A percentile compares a stretch with the other conserved stretches of the same genome.
Evolutionary conservation across 176 grass and related monocot species (phyloP).

Genomic region (Eleusine coracana): DNA sequence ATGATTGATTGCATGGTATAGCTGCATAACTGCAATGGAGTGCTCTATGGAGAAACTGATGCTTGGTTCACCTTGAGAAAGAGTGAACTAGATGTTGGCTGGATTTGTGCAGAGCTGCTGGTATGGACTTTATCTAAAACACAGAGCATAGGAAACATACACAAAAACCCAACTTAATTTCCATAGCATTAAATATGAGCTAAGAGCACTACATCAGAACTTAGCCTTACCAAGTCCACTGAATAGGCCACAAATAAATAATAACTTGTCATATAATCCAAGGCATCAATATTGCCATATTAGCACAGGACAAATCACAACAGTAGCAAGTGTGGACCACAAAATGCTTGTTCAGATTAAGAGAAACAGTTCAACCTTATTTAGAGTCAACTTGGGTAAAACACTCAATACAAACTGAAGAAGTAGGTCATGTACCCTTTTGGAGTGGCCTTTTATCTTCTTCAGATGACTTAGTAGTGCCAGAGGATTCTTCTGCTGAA

Average conservation of each 20-base stretch:
- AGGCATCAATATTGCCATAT: slow-evolving; percentile 5
- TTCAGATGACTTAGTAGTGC: slow-evolving; percentile 37
- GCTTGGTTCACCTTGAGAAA: slow-evolving; percentile 25
- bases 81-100: slow-evolving; percentile 13
- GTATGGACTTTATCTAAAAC: slow-evolving; percentile 4
- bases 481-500: slow-evolving; percentile 42
- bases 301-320: slow-evolving; percentile 10
- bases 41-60: slow-evolving; percentile 15
- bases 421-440: slow-evolving; percentile 53
- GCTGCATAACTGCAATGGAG: not conserved
- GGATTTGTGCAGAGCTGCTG: not conserved
- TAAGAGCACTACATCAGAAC: slow-evolving; percentile 9
- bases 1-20: slow-evolving; percentile 14
- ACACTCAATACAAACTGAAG: slow-evolving; percentile 3
- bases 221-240: slow-evolving; percentile 23
- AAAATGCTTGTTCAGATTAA: not conserved
- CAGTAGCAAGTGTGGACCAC: not conserved
- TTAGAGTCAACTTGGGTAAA: slow-evolving; percentile 4
- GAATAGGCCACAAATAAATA: slow-evolving; percentile 2
- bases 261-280: slow-evolving; percentile 6
- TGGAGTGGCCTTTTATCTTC: slow-evolving; percentile 65
- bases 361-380: not conserved
- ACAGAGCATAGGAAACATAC: not conserved
- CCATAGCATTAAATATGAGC: not conserved
- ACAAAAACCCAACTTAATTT: not conserved